Evolutionary conservation across 257 asterid species (phyloP).

Genomic region (Lithospermum erythrorhizon): DNA sequence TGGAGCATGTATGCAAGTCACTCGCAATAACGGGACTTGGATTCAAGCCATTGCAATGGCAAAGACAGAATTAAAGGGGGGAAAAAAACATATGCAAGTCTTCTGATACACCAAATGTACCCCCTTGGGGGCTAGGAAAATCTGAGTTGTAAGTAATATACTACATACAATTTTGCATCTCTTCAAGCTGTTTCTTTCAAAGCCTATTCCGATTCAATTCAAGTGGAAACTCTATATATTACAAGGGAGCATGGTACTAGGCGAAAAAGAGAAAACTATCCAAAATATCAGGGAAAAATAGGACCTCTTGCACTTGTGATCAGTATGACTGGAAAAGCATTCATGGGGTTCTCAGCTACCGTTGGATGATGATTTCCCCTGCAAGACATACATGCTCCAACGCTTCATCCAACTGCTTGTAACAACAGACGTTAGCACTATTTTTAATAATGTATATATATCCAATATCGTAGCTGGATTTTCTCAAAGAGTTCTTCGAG

Average conservation of each 20-base stretch:
- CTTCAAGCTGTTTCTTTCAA: not conserved
- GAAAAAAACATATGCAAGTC: not conserved
- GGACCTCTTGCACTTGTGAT: not conserved
- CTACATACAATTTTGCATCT: not conserved
- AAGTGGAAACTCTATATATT: too few species aligned
- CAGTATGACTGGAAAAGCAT: not conserved
- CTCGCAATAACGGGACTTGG: too few species aligned
- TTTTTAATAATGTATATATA: not conserved
- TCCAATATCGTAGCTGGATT: slow-evolving; percentile 32
- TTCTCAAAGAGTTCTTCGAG: slow-evolving; percentile 54
- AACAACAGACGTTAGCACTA: not conserved
- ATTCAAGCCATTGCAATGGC: too few species aligned
- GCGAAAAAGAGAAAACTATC: not conserved
- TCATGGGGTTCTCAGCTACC: not conserved
- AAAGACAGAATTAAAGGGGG: too few species aligned
- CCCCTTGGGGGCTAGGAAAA: not conserved
- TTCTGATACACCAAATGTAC: too few species aligned
- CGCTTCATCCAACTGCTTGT: not conserved
- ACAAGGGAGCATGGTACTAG: not conserved
- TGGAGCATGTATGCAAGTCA: too few species aligned
- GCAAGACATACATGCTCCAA: slow-evolving; percentile 18
- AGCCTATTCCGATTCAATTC: too few species aligned
- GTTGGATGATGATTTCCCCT: slow-evolving; percentile 17
- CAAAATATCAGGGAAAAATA: not conserved
- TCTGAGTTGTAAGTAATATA: not conserved